Evolutionary conservation across 2,329 filamentous ascomycete genomes (phyloP), one percentile per base, ranked within the genome.

Genomic region (Chalaropsis ovoidea): DNA sequence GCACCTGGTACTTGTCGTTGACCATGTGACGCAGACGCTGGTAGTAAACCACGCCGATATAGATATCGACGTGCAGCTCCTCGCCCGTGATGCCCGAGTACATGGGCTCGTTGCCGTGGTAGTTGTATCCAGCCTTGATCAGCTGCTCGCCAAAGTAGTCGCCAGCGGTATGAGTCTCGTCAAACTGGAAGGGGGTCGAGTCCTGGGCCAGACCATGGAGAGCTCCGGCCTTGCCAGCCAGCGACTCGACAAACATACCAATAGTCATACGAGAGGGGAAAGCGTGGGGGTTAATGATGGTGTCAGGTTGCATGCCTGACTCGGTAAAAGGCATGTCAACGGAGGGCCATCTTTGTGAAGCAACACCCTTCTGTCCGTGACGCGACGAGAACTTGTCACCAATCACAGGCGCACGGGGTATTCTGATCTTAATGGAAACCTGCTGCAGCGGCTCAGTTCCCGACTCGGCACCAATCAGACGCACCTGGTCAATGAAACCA

Each of bases 181-280:
- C 87, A 75, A 97, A 99, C 70, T 87, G 86, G 82, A 96, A 99
- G 0, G 94, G 94, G 0, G 94, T 97, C 56, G 86, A 92, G 75
- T 99, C 94, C 75, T 97, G 94, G 0, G 94, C 89, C n/a, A 96
- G 81, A 60, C 94, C 94, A 74, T 99, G 94, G 43, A 99, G 82
- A 15, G 93, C 89, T 60, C 94, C 94, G 10, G 93, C 86, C 78
- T 99, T 99, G 68, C 94, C 94, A 10, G 94, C 94, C 63, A 99
- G 82, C 4, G 92, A 96, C 79, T 99, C 94, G 73, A 99, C 86
- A 76, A 99, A 97, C 90, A 97, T 97, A 73, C 94, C 94, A 73
- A 99, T 99, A 22, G 94, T 99, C 94, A 99, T 99, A 77, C 94
- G 92, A 58, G 93, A 97, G 7, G 94, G 94, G 82, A 99, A 99